Conservation (phyloP, 495 filamentous ascomycete species). For the Penicillium nucicola region DNA sequence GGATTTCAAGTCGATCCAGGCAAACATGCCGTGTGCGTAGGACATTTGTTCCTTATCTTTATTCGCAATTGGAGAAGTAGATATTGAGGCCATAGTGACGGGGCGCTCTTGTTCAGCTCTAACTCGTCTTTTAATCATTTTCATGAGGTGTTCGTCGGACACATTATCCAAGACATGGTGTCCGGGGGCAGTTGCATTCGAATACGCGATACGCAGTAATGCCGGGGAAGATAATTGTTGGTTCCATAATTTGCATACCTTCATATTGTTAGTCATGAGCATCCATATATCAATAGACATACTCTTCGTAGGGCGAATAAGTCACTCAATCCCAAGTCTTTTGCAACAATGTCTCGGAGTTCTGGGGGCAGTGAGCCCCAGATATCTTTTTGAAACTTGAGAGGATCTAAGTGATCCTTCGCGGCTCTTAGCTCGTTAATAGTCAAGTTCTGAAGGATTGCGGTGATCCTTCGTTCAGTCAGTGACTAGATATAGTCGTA, state of each 20-base stretch:
- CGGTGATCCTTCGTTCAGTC: not conserved
- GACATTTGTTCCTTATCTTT: not conserved
- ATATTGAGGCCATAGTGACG: not conserved
- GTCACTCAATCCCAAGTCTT: slow-evolving; percentile 23
- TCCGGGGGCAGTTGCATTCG: too few species aligned
- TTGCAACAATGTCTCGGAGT: slow-evolving; percentile 21
- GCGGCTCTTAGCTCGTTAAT: slow-evolving; percentile 31
- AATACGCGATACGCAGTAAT: not conserved
- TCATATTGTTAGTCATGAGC: not conserved
- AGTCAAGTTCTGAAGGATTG: not conserved
- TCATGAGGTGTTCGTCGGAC: not conserved
- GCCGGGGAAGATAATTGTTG: not conserved
- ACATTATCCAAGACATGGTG: not conserved
- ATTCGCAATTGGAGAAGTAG: not conserved
- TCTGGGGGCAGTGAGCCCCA: slow-evolving; percentile 32
- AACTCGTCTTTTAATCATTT: not conserved
- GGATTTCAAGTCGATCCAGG: not conserved
- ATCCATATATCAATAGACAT: not conserved
- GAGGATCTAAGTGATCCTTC: slow-evolving; percentile 15
- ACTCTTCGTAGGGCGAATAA: slow-evolving; percentile 27
- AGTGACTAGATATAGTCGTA: not conserved
- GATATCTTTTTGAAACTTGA: slow-evolving; percentile 32
- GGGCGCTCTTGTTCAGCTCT: not conserved
- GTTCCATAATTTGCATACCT: not conserved
- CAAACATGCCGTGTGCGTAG: not conserved